A percentile compares a stretch with the other conserved stretches of the same genome.
Evolutionary conservation across 2,329 filamentous ascomycete species (phyloP).

Genomic region (Dothiorella sarmentorum): DNA sequence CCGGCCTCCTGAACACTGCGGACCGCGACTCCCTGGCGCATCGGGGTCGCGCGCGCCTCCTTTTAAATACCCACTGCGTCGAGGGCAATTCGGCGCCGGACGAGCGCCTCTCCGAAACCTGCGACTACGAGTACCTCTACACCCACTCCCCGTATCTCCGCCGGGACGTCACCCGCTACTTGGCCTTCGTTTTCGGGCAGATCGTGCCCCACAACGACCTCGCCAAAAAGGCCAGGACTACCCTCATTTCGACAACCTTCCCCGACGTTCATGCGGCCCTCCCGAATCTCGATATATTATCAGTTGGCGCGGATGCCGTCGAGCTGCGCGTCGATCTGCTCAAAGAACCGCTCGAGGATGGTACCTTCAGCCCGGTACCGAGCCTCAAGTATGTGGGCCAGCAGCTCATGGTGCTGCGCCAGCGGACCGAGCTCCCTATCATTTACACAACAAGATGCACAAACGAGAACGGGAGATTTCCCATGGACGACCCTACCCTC

Average conservation of each 20-base stretch:
- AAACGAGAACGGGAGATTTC: constrained; percentile 77
- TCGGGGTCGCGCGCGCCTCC: constrained; percentile 54
- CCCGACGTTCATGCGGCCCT: constrained; percentile 79
- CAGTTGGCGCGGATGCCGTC: constrained; percentile 80
- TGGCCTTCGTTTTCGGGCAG: constrained; percentile 76
- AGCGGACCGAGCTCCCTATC: constrained; percentile 83
- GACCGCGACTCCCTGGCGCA: constrained; percentile 5
- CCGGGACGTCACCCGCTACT: constrained; percentile 72
- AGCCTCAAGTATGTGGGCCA: constrained; percentile 81
- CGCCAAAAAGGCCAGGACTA: constrained; percentile 73
- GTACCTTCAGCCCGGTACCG: constrained; percentile 62
- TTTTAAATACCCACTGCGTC: constrained; percentile 75
- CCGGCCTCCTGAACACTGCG: constrained; percentile 45
- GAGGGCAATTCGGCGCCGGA: constrained; percentile 59
- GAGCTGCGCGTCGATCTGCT: constrained; percentile 81
- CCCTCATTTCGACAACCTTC: constrained; percentile 84
- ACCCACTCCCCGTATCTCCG: constrained; percentile 68
- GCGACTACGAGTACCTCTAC: constrained; percentile 86
- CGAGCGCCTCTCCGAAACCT: constrained; percentile 60
- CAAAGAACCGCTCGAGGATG: constrained; percentile 64
- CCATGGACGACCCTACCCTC: constrained; percentile 72
- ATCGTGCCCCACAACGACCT: constrained; percentile 74
- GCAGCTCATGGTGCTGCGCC: constrained; percentile 78
- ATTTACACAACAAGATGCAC: constrained; percentile 84
- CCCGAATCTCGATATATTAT: constrained; percentile 81